Conservation (phyloP, 768 basidiomycete species). For the Rhodotorula toruloides region DNA sequence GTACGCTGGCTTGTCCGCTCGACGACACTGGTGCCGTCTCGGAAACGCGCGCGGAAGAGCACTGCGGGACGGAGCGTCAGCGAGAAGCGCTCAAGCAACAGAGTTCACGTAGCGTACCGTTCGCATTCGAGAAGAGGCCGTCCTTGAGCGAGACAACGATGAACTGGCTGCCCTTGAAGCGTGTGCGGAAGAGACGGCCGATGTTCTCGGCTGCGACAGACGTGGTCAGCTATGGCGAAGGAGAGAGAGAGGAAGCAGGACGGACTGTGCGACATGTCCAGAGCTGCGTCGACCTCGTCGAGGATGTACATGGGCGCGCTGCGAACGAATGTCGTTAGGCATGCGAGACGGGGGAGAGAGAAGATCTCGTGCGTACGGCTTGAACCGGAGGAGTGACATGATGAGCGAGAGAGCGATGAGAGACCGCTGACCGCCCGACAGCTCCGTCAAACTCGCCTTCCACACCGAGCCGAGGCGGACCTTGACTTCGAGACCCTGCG, state of each 20-base stretch:
- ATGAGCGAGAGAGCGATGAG: slow-evolving; percentile 95
- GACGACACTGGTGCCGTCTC: slow-evolving; percentile 62
- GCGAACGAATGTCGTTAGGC: not conserved
- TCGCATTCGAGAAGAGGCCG: slow-evolving; percentile 94
- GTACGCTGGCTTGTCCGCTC: slow-evolving; percentile 40
- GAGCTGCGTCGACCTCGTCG: slow-evolving; percentile 96
- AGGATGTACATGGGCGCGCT: slow-evolving; percentile 94
- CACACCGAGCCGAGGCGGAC: slow-evolving; percentile 89
- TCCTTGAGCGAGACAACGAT: slow-evolving; percentile 97
- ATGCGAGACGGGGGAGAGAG: not conserved
- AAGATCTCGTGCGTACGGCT: slow-evolving; percentile 55
- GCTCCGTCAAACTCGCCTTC: slow-evolving; percentile 95
- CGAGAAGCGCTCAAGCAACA: not conserved
- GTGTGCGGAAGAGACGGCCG: slow-evolving; percentile 90
- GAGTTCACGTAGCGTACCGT: slow-evolving; percentile 50
- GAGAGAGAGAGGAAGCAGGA: too few species aligned
- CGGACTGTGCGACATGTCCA: slow-evolving; percentile 82
- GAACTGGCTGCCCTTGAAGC: slow-evolving; percentile 97
- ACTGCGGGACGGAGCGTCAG: slow-evolving; percentile 11
- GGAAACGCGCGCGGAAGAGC: slow-evolving; percentile 83
- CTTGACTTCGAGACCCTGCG: slow-evolving; percentile 94
- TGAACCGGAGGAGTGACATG: slow-evolving; percentile 98
- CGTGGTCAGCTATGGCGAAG: rapidly evolving
- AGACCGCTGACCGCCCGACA: slow-evolving; percentile 97
- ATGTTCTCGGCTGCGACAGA: slow-evolving; percentile 65